These are phyloP conservation scores for Quercus aquifolioides DNA, from an alignment of 306 rosid genomes.

Conservation along the genomic window DNA sequence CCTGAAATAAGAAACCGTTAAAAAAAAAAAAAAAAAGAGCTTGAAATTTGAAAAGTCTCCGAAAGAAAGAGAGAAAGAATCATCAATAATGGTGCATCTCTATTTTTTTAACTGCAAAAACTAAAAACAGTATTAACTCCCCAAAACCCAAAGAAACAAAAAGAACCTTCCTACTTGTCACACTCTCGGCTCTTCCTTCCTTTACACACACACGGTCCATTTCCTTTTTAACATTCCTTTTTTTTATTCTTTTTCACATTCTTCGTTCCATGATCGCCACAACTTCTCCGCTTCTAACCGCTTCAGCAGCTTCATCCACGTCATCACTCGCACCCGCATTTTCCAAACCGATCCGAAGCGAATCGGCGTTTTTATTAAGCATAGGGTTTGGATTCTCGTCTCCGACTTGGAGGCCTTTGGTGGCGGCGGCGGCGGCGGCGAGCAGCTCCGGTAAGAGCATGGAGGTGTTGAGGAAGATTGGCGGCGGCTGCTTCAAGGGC, in stretches of 20 bases:
- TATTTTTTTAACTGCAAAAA: too few relatives aligned
- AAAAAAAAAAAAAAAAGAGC: too few relatives aligned
- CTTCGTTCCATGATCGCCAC: slow-evolving; percentile 31
- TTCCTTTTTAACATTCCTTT: neutral
- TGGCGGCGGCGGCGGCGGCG: slow-evolving; percentile 5
- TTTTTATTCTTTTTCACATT: neutral
- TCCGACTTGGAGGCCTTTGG: slow-evolving; percentile 3
- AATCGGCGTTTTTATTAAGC: slow-evolving; percentile 13
- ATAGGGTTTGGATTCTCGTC: slow-evolving; percentile 15
- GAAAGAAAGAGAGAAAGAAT: too few relatives aligned
- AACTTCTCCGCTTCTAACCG: slow-evolving; percentile 23
- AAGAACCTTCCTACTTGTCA: too few relatives aligned
- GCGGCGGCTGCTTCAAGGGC: slow-evolving; percentile 32
- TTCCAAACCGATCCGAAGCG: neutral
- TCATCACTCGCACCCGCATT: neutral
- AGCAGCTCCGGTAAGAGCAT: slow-evolving; percentile 11
- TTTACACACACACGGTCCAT: neutral
- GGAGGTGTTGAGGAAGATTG: slow-evolving; percentile 37
- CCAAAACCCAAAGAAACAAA: too few relatives aligned
- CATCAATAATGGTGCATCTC: too few relatives aligned
- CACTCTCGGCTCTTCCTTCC: neutral
- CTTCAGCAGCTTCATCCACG: neutral
- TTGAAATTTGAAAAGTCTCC: too few relatives aligned
- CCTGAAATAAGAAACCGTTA: too few relatives aligned
- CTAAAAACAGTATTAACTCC: neutral